A percentile compares a stretch with the other conserved stretches of the same genome.
These are phyloP conservation scores for Aspergillus tamarii DNA, from an alignment of 2,329 filamentous ascomycete genomes.

Conservation along the genomic window DNA sequence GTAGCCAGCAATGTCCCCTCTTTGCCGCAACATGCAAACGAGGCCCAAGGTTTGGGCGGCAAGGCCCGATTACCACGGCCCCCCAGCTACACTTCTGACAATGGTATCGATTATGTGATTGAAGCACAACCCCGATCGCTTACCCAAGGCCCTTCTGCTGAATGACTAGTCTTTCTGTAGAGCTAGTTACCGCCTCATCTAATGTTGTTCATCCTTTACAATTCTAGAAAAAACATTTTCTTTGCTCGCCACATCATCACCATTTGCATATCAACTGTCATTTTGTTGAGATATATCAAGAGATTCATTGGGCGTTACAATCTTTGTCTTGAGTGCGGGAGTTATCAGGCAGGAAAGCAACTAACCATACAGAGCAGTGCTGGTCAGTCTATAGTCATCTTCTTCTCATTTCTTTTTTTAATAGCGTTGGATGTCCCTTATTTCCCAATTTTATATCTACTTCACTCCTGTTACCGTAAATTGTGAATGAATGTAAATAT, in stretches of 20 bases:
- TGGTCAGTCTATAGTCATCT: background rate
- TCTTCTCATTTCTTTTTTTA: background rate
- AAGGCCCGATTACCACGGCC: constrained; percentile 57
- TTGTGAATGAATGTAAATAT: background rate
- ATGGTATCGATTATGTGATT: constrained; percentile 73
- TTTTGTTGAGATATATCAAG: background rate
- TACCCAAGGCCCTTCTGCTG: constrained; percentile 40
- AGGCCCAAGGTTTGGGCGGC: constrained; percentile 14
- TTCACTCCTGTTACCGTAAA: background rate
- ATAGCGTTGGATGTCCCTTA: background rate
- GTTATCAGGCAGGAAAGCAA: constrained; percentile 9
- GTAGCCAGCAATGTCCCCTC: constrained; percentile 42
- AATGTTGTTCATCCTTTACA: background rate
- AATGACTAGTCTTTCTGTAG: constrained; percentile 1
- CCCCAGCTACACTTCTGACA: constrained; percentile 76
- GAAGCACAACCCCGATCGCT: constrained; percentile 66
- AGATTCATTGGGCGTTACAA: too few relatives aligned
- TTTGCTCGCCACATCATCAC: background rate
- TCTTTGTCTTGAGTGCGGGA: constrained; percentile 11
- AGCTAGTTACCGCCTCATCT: background rate
- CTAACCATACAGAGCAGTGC: constrained; percentile 6
- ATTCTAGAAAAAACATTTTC: background rate
- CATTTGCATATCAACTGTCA: background rate
- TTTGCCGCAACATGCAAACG: background rate
- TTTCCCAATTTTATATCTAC: background rate